Evolutionary conservation across 306 rosid genomes (phyloP).

Genomic region (Lupinus albus): DNA sequence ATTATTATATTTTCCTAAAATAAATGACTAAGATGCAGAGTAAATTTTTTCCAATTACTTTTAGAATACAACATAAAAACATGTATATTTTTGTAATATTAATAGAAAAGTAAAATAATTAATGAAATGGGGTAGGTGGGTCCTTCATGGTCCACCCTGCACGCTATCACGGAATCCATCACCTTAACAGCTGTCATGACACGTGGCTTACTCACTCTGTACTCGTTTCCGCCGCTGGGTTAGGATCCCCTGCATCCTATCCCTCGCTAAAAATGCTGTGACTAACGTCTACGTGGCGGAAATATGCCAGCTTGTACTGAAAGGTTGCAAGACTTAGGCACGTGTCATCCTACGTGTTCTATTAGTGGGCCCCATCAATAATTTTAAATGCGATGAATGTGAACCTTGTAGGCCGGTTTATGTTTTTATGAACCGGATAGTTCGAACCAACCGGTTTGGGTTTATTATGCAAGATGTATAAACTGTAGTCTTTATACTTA

Average conservation of each 20-base stretch:
- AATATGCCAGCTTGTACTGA: neutral
- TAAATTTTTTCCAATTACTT: too few relatives aligned
- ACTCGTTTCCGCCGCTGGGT: neutral
- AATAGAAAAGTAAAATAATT: too few relatives aligned
- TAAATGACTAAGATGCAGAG: too few relatives aligned
- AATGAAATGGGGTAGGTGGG: slow-evolving; percentile 31
- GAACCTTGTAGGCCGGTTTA: neutral
- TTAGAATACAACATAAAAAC: too few relatives aligned
- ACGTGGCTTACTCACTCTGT: slow-evolving; percentile 38
- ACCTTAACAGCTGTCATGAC: slow-evolving; percentile 62
- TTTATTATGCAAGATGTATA: too few relatives aligned
- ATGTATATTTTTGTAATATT: too few relatives aligned
- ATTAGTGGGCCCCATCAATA: slow-evolving; percentile 23
- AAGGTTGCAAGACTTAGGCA: neutral
- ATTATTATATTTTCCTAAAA: too few relatives aligned
- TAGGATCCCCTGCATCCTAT: neutral
- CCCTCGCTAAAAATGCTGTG: neutral
- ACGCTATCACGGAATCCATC: slow-evolving; percentile 60
- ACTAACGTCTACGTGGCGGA: neutral
- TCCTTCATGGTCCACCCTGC: slow-evolving; percentile 41
- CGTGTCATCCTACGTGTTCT: slow-evolving; percentile 33
- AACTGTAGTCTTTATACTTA: too few relatives aligned
- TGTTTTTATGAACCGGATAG: neutral
- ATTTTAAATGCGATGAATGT: neutral
- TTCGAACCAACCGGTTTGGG: neutral